Conservation (phyloP, 257 asterid species). For the Euphrasia confusa region DNA sequence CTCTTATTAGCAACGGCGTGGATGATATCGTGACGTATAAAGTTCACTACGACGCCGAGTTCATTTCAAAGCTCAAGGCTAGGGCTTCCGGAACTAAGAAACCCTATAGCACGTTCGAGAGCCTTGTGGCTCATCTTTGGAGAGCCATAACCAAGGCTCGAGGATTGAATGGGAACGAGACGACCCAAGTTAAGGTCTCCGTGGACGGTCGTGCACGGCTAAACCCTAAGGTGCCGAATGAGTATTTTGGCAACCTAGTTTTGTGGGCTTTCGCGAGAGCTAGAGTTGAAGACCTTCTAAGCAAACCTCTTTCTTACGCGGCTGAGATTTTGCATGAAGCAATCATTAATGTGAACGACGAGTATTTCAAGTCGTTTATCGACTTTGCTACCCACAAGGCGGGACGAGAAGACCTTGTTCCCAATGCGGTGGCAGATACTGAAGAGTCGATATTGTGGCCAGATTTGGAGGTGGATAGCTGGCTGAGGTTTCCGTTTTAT, state of each 20-base stretch:
- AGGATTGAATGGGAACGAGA: slow-evolving; percentile 40
- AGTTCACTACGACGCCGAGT: slow-evolving; percentile 52
- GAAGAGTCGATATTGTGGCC: slow-evolving; percentile 58
- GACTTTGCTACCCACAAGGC: slow-evolving; percentile 58
- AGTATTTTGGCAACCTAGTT: slow-evolving; percentile 72
- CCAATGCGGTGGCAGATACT: slow-evolving; percentile 50
- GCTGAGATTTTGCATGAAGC: slow-evolving; percentile 65
- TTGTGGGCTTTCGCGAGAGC: slow-evolving; percentile 73
- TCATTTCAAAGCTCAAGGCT: slow-evolving; percentile 54
- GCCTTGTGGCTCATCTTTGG: slow-evolving; percentile 85
- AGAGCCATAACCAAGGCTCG: slow-evolving; percentile 67
- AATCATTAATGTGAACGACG: slow-evolving; percentile 42
- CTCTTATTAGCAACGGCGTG: slow-evolving; percentile 31
- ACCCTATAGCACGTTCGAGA: slow-evolving; percentile 69
- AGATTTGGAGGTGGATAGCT: slow-evolving; percentile 71
- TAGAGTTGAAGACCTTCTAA: slow-evolving; percentile 39
- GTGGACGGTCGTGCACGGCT: slow-evolving; percentile 71
- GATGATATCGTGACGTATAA: slow-evolving; percentile 52
- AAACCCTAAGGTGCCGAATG: slow-evolving; percentile 54
- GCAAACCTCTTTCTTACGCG: slow-evolving; percentile 46
- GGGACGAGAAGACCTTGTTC: slow-evolving; percentile 47
- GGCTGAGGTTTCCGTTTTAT: slow-evolving; percentile 81
- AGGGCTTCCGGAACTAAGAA: slow-evolving; percentile 44
- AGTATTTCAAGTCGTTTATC: slow-evolving; percentile 68
- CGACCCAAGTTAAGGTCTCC: slow-evolving; percentile 56